phyloP scores from a whole-genome alignment of 495 filamentous ascomycete species.

The Extremus antarcticus region DNA sequence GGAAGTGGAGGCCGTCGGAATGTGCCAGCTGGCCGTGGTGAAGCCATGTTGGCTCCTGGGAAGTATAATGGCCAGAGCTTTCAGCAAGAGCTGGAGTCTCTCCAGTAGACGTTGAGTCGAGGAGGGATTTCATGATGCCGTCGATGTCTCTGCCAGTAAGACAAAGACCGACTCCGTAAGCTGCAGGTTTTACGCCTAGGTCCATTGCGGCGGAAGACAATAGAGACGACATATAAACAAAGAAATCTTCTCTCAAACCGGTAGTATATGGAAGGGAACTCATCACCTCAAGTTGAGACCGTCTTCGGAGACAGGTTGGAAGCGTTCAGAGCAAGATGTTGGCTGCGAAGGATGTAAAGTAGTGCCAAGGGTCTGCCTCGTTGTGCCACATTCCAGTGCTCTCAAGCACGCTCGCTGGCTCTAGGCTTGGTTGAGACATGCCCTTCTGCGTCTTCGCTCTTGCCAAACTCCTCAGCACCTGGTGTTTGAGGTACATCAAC shows the following conservation, averaged over 20 bases:
- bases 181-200: neutral
- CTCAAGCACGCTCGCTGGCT: neutral
- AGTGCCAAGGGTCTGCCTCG: too few species aligned
- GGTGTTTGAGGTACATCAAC: slow-evolving; percentile 26
- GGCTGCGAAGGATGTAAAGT: too few species aligned
- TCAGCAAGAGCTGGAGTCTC: neutral
- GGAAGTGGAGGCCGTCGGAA: slow-evolving; percentile 2
- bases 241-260: slow-evolving; percentile 1
- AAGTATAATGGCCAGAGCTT: neutral
- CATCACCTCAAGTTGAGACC: neutral
- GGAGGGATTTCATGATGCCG: neutral
- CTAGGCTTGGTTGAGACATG: neutral
- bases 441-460: neutral
- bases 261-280: neutral
- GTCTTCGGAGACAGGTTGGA: too few species aligned
- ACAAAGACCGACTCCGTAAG: neutral
- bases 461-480: slow-evolving; percentile 26
- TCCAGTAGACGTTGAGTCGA: neutral
- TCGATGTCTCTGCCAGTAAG: neutral
- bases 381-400: neutral
- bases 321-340: too few species aligned
- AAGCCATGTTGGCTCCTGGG: slow-evolving; percentile 4
- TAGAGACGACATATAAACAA: neutral
- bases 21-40: neutral
- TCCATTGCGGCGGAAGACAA: neutral